These are phyloP conservation scores for Polychytrium aggregatum DNA, from an alignment of 192 early-diverging fungal species.

Conservation along the genomic window DNA sequence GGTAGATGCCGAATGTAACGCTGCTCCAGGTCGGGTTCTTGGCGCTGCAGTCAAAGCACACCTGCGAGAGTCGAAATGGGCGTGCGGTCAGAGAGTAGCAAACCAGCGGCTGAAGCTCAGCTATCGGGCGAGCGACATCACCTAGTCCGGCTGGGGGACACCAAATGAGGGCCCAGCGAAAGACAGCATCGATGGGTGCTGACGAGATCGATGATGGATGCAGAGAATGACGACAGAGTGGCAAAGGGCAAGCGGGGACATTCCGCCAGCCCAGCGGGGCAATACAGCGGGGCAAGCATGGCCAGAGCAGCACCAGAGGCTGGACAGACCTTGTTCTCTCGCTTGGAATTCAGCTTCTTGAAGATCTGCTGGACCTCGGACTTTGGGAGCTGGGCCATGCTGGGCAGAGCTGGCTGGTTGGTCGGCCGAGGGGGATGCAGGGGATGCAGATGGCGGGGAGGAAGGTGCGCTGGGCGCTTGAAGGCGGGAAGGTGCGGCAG, in stretches of 20 bases:
- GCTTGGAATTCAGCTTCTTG: slow-evolving; percentile 47
- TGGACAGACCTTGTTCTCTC: slow-evolving; percentile 50
- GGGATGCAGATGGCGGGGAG: too few relatives aligned
- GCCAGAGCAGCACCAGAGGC: neutral
- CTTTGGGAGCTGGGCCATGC: slow-evolving; percentile 40
- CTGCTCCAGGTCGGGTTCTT: slow-evolving; percentile 94
- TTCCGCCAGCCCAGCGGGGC: neutral
- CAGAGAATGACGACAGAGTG: neutral
- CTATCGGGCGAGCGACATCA: neutral
- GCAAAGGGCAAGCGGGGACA: neutral
- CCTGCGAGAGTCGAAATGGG: too few relatives aligned
- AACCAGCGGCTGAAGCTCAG: too few relatives aligned
- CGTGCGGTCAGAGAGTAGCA: too few relatives aligned
- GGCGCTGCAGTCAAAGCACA: slow-evolving; percentile 90
- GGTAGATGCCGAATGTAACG: slow-evolving; percentile 87
- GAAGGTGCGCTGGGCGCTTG: too few relatives aligned
- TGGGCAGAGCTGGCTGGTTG: too few relatives aligned
- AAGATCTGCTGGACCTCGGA: slow-evolving; percentile 51
- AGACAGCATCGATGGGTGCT: too few relatives aligned
- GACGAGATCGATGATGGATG: too few relatives aligned
- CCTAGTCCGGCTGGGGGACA: neutral
- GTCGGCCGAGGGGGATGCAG: too few relatives aligned
- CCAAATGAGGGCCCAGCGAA: neutral
- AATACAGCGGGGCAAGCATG: neutral
- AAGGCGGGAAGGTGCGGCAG: too few relatives aligned